Conservation (phyloP, 176 grass and related monocot genomes). For the Saccharum spontaneum region DNA sequence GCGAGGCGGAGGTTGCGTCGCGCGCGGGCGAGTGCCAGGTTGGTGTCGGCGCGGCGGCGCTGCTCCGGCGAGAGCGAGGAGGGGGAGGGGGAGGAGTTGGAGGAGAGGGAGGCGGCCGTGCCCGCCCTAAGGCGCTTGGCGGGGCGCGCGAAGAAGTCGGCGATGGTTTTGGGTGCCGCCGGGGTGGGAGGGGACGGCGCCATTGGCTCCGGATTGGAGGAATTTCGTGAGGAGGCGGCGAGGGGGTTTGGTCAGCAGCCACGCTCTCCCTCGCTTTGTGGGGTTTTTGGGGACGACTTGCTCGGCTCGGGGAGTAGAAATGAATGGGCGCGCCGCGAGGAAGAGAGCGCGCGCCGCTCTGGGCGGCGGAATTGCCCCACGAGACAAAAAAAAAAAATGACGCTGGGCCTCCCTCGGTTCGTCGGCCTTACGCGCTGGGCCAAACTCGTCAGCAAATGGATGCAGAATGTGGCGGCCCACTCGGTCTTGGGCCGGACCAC, state of each 20-base stretch:
- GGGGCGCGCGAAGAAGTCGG: constrained; percentile 59
- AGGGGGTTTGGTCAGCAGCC: not conserved
- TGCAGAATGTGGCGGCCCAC: not conserved
- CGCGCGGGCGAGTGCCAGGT: constrained; percentile 68
- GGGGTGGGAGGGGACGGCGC: constrained; percentile 45
- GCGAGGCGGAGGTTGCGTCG: constrained; percentile 65
- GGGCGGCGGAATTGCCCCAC: not conserved
- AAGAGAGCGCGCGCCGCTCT: not conserved
- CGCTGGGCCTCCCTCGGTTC: too few species aligned
- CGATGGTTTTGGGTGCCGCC: constrained; percentile 64
- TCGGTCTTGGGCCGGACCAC: not conserved
- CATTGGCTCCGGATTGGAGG: constrained; percentile 1
- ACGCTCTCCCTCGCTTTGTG: not conserved
- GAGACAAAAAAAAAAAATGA: too few species aligned
- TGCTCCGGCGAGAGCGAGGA: constrained; percentile 55
- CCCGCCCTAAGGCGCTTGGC: constrained; percentile 67
- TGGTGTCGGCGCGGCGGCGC: constrained; percentile 68
- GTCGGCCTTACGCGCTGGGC: too few species aligned
- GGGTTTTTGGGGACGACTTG: not conserved
- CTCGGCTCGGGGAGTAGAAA: not conserved
- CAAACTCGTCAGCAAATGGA: too few species aligned
- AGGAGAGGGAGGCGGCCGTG: constrained; percentile 19
- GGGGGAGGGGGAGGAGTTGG: constrained; percentile 17
- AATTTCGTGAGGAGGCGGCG: not conserved
- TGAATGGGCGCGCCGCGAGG: not conserved